Conservation (phyloP, 768 basidiomycete genomes). For the Mycena chlorophos region DNA sequence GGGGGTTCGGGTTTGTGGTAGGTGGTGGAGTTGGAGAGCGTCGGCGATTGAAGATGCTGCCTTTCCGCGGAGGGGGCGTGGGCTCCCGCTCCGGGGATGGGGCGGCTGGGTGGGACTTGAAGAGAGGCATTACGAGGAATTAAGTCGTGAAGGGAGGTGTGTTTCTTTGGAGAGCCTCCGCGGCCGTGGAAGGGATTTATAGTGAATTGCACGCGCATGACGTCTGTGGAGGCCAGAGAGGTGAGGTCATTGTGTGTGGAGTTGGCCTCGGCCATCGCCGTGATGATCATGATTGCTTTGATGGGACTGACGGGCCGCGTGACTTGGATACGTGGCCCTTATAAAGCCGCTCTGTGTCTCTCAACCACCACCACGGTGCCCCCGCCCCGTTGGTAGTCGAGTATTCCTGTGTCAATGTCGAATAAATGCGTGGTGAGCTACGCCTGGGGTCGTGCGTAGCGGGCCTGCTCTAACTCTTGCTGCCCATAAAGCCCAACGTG, state of each 20-base stretch:
- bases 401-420: too few relatives aligned
- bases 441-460: constrained; percentile 64
- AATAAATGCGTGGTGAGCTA: constrained; percentile 99
- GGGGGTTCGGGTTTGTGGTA: constrained; percentile 5
- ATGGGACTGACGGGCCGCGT: too few relatives aligned
- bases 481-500: constrained; percentile 86
- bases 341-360: constrained; percentile 48
- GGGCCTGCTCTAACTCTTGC: constrained; percentile 54
- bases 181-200: too few relatives aligned
- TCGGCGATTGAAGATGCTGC: constrained; percentile 22
- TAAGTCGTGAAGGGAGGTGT: too few relatives aligned
- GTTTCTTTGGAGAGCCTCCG: too few relatives aligned
- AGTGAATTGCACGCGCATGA: too few relatives aligned
- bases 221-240: too few relatives aligned
- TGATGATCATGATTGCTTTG: constrained; percentile 1
- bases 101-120: constrained; percentile 22
- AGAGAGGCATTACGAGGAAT: constrained; percentile 32
- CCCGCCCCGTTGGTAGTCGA: constrained; percentile 38
- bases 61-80: constrained; percentile 20
- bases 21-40: constrained; percentile 22
- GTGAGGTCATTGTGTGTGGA: too few relatives aligned
- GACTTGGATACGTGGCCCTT: constrained; percentile 23
- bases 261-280: too few relatives aligned
- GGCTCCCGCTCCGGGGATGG: constrained; percentile 15
- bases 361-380: constrained; percentile 41